phyloP scores from a whole-genome alignment of 768 basidiomycete species.

The Leucocoprinus sp. region DNA sequence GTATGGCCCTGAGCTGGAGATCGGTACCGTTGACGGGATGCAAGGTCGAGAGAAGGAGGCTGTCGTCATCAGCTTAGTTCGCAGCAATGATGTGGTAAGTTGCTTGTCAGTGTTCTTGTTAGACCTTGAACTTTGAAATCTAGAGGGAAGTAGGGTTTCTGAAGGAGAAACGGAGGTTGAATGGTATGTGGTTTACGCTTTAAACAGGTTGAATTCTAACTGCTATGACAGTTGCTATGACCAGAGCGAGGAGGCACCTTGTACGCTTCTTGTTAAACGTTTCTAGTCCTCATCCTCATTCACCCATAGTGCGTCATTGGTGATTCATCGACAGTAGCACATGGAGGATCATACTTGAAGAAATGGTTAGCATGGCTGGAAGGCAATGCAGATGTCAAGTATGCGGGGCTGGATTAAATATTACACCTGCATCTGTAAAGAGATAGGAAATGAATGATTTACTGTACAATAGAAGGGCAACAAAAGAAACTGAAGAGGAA shows the following conservation, averaged over 20 bases:
- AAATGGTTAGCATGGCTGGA: constrained; percentile 92
- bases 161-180: constrained; percentile 85
- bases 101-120: background rate
- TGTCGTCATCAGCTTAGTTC: constrained; percentile 84
- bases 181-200: constrained; percentile 40
- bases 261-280: constrained; percentile 34
- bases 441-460: background rate
- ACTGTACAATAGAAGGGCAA: constrained; percentile 3
- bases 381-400: constrained; percentile 82
- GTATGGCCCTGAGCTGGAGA: constrained; percentile 69
- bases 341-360: constrained; percentile 79
- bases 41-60: constrained; percentile 97
- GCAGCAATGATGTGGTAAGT: constrained; percentile 77
- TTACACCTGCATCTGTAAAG: background rate
- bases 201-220: background rate
- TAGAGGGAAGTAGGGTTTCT: constrained; percentile 91
- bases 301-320: constrained; percentile 80
- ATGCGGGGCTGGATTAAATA: constrained; percentile 55
- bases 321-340: constrained; percentile 83
- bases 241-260: constrained; percentile 79
- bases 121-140: constrained; percentile 5
- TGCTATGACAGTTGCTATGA: constrained; percentile 71
- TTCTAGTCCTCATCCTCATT: background rate
- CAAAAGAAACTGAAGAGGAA: background rate
- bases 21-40: constrained; percentile 95